phyloP scores from a whole-genome alignment of 371 early-diverging fungal genomes.

The Mucor sp. region DNA sequence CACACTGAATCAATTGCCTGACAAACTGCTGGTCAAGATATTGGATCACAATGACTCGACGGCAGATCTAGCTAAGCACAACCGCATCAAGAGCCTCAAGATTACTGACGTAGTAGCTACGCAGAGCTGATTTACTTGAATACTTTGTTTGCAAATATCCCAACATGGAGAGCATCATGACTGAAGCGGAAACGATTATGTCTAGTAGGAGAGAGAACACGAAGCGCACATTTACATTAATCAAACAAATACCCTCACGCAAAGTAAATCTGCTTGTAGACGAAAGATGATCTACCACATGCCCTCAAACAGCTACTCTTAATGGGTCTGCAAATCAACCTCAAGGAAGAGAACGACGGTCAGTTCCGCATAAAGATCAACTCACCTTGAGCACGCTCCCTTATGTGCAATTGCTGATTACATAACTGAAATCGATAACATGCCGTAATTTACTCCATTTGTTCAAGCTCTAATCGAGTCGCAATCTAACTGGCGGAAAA shows the following conservation, averaged over 20 bases:
- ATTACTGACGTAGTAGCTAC: not conserved
- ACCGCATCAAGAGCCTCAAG: not conserved
- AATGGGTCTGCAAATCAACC: not conserved
- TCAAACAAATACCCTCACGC: not conserved
- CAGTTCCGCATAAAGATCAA: not conserved
- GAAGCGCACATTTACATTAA: not conserved
- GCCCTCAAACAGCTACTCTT: not conserved
- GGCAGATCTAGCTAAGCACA: not conserved
- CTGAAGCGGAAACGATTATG: not conserved
- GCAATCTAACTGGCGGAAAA: not conserved
- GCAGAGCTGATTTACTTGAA: not conserved
- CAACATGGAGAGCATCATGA: not conserved
- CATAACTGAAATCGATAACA: not conserved
- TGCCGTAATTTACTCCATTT: not conserved
- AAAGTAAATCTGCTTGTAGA: not conserved
- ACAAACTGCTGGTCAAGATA: too few species aligned
- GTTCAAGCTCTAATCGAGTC: not conserved
- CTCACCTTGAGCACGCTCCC: too few species aligned
- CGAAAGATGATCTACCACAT: not conserved
- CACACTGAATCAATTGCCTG: too few species aligned
- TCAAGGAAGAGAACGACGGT: not conserved
- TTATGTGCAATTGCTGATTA: not conserved
- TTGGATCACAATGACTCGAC: too few species aligned
- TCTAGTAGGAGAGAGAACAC: too few species aligned
- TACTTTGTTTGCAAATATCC: not conserved